phyloP scores from a whole-genome alignment of 345 rosid species.

The Eutrema japonicum region DNA sequence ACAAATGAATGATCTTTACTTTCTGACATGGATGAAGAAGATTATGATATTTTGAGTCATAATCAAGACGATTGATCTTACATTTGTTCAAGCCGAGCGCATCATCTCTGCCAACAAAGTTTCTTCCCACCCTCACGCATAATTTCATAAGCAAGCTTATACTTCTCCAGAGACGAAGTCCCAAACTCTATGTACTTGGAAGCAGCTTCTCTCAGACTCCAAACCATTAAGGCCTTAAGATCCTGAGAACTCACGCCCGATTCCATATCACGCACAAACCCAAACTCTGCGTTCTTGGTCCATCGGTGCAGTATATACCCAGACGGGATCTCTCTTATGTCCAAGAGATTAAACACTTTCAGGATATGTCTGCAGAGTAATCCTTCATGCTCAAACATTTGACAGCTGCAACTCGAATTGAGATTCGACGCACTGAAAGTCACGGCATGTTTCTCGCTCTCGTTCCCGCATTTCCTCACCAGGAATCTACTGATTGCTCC shows the following conservation, averaged over 20 bases:
- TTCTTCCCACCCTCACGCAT: constrained; percentile 84
- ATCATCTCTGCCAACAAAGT: constrained; percentile 71
- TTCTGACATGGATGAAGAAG: constrained; percentile 6
- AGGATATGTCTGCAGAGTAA: constrained; percentile 77
- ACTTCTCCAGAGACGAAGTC: constrained; percentile 66
- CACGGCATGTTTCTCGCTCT: constrained; percentile 67
- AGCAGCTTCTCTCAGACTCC: constrained; percentile 94
- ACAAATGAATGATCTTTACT: too few species aligned
- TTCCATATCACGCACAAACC: constrained; percentile 59
- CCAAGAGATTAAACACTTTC: constrained; percentile 73
- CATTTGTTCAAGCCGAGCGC: constrained; percentile 24
- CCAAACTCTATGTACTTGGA: constrained; percentile 79
- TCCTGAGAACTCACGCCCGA: constrained; percentile 67
- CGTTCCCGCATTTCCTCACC: constrained; percentile 72
- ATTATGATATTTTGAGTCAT: background rate
- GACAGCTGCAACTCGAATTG: constrained; percentile 79
- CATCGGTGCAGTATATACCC: constrained; percentile 76
- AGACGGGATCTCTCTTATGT: constrained; percentile 74
- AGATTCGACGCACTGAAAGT: constrained; percentile 67
- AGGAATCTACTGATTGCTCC: constrained; percentile 69
- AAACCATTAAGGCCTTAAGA: constrained; percentile 65
- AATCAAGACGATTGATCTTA: constrained; percentile 20
- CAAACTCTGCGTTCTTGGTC: constrained; percentile 82
- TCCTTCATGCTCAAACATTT: constrained; percentile 92
- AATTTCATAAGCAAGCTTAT: constrained; percentile 80